Evolutionary conservation across 2,329 filamentous ascomycete species (phyloP), one percentile per base, ranked within the genome.

Genomic region (Phaeosphaeria sp.): DNA sequence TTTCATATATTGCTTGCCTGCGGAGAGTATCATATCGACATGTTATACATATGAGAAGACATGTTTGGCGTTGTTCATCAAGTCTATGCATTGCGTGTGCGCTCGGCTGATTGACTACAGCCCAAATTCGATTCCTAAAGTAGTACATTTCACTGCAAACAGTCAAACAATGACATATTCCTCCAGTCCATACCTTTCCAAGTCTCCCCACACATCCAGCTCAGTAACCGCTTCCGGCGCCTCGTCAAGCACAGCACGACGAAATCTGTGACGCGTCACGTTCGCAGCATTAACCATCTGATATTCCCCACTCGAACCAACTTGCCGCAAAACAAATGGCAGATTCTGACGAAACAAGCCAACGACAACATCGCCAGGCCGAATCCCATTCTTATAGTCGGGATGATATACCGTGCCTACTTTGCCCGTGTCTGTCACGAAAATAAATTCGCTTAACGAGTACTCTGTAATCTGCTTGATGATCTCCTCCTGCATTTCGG

Each of bases 321-420:
- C 17, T n/a, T 18, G 45, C 8, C 45, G 22, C 24, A 53, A n/a
- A n/a, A 53, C 22, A 25, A 53, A 53, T 5, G 50, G 42, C 6
- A 33, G 20, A 36, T 53, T 53, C 1, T 39, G 17, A 18, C 50
- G 42, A n/a, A 53, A 47, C 15, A 53, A 27, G 22, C 50, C 42
- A n/a, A 47, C 50, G 6, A 53, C n/a, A 15, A 47, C n/a, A 39
- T 53, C 50, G 13, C 50, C 50, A 3, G 42, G 50, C 9, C 18
- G 27, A 17, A 47, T 40, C 17, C 50, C 50, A 9, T 47, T 24
- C 2, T 21, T 25, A 8, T 11, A 11, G 22, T 53, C 50, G 2
- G 50, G 50, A 46, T 53, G 50, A 33, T 47, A 7, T 27, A 24
- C 6, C 9, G 17, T 9, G 6, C 45, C 45, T 4, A 48, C 22